Percentiles rank a stretch among this genome's conserved stretches.
These are phyloP conservation scores for Spathaspora girioi DNA, from an alignment of 805 yeast genomes.

Conservation along the genomic window DNA sequence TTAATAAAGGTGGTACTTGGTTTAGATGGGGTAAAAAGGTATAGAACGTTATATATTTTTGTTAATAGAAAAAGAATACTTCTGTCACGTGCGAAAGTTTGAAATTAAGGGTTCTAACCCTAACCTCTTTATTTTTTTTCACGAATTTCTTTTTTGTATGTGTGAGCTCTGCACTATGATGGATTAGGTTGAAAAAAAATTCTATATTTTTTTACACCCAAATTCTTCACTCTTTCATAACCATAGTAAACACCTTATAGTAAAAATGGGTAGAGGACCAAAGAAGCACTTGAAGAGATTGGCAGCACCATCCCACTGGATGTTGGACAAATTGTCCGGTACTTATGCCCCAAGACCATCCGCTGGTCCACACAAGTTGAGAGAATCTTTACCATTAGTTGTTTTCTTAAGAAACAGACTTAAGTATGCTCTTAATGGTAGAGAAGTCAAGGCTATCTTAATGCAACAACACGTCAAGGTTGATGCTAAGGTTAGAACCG, in stretches of 20 bases:
- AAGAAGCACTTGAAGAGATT: constrained; percentile 99
- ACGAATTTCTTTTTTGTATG: not conserved
- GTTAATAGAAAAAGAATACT: not conserved
- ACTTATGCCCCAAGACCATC: constrained; percentile 99
- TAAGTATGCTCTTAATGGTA: constrained; percentile 98
- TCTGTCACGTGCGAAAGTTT: not conserved
- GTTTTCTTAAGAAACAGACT: constrained; percentile 97
- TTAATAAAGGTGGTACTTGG: constrained; percentile 23
- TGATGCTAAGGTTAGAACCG: constrained; percentile 99
- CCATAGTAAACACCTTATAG: not conserved
- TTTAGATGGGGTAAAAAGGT: constrained; percentile 13
- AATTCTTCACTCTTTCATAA: not conserved
- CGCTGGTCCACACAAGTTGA: constrained; percentile 98
- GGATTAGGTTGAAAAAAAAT: constrained; percentile 3
- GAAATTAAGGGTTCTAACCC: not conserved
- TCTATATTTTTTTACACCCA: not conserved
- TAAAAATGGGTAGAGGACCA: constrained; percentile 32
- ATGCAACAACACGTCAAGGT: constrained; percentile 98
- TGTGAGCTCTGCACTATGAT: not conserved
- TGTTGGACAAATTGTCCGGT: constrained; percentile 99
- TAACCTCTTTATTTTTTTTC: not conserved
- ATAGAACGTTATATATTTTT: not conserved
- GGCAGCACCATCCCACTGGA: constrained; percentile 99
- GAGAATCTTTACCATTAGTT: constrained; percentile 96
- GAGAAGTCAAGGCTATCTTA: constrained; percentile 97